These are phyloP conservation scores for Thalassia testudinum DNA, from an alignment of 116 monocot genomes.

Conservation along the genomic window DNA sequence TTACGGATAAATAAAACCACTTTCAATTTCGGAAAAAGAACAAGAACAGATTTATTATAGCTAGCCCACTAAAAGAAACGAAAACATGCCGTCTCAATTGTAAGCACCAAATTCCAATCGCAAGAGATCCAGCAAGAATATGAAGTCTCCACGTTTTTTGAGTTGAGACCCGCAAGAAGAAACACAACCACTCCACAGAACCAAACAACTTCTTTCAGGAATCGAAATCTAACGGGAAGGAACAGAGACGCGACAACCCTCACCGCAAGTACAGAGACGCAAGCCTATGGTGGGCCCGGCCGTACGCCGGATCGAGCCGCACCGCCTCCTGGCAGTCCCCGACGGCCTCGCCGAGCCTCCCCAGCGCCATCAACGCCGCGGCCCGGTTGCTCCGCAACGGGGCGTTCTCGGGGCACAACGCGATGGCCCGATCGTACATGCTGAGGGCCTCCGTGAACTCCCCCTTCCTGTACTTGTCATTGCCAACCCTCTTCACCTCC, in stretches of 20 bases:
- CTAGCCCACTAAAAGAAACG: too few species aligned
- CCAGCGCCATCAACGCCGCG: slow-evolving; percentile 47
- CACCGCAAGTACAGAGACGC: slow-evolving; percentile 43
- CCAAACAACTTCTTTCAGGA: too few species aligned
- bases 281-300: slow-evolving; percentile 41
- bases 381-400: slow-evolving; percentile 53
- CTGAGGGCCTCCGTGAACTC: slow-evolving; percentile 43
- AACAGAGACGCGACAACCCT: slow-evolving; percentile 1
- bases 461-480: slow-evolving; percentile 55
- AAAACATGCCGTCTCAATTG: too few species aligned
- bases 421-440: slow-evolving; percentile 49
- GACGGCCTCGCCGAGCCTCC: slow-evolving; percentile 49
- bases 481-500: slow-evolving; percentile 46
- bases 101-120: too few species aligned
- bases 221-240: too few species aligned
- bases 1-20: too few species aligned
- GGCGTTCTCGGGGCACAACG: slow-evolving; percentile 33
- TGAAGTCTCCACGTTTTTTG: too few species aligned
- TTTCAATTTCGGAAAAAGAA: too few species aligned
- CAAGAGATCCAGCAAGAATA: too few species aligned
- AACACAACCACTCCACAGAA: too few species aligned
- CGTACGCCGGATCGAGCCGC: slow-evolving; percentile 41
- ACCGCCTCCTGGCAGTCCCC: slow-evolving; percentile 61
- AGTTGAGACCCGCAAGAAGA: too few species aligned
- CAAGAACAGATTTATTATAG: too few species aligned